A percentile compares a stretch with the other conserved stretches of the same genome.
phyloP scores from a whole-genome alignment of 108 stramenopile species.

The Cylindrotheca closterium region DNA sequence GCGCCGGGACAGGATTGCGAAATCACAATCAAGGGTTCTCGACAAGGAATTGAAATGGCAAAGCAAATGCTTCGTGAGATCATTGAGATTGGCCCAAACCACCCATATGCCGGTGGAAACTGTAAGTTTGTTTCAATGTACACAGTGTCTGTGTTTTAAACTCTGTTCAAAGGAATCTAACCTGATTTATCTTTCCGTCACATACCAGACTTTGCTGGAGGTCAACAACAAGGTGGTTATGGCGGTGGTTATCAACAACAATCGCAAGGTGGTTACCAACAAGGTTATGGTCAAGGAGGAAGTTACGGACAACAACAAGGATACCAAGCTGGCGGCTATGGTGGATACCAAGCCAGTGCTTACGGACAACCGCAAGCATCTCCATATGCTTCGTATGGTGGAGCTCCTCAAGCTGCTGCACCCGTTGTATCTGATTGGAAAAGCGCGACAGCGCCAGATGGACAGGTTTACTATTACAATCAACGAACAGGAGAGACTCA shows the following conservation, averaged over 20 bases:
- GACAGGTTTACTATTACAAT: constrained; percentile 92
- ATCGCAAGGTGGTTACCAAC: constrained; percentile 32
- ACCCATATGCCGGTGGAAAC: constrained; percentile 79
- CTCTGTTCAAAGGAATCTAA: too few species aligned
- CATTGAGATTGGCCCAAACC: constrained; percentile 85
- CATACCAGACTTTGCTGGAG: too few species aligned
- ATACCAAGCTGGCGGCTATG: constrained; percentile 5
- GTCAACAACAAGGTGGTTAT: background rate
- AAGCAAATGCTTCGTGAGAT: constrained; percentile 86
- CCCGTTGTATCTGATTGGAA: constrained; percentile 52
- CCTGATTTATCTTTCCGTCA: too few species aligned
- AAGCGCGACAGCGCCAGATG: constrained; percentile 61
- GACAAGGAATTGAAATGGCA: constrained; percentile 74
- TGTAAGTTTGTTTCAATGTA: constrained; percentile 14
- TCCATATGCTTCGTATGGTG: constrained; percentile 33
- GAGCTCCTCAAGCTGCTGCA: constrained; percentile 7
- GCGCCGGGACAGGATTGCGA: constrained; percentile 79
- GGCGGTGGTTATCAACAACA: constrained; percentile 15
- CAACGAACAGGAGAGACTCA: constrained; percentile 78
- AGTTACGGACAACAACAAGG: background rate
- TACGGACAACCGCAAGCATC: constrained; percentile 42
- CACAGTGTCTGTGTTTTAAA: background rate
- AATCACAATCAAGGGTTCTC: constrained; percentile 72
- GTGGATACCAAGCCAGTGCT: constrained; percentile 18
- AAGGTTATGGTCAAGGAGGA: constrained; percentile 35